Base-by-base conservation (phyloP, 1,139 yeast genomes). In the Zhuliangozyma blackwelliae region DNA sequence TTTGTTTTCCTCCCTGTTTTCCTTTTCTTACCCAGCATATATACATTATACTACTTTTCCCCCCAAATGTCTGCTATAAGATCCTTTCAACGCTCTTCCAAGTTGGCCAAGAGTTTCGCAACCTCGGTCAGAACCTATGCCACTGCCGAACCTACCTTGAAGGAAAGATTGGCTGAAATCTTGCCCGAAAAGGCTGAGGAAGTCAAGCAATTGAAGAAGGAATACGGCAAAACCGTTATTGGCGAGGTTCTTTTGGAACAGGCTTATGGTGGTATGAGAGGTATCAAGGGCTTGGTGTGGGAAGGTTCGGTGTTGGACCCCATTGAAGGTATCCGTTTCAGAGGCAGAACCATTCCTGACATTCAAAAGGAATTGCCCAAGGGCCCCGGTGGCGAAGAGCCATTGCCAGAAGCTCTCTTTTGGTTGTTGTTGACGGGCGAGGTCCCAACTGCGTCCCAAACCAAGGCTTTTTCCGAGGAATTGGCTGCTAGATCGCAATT, bases 221-320 rank as follows among this genome's bases (percentile, higher is more conserved):
- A 87, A 56, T 76, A 89, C 63, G 97, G 97, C 59, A 77, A 82
- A 64, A 82, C 94, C 57, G 92, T 77, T 44, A 88, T 94, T 56
- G 97, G 96, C 54, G 96, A 92, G 72, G 95, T 90, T 51, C 74
- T 82, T 49, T 77, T 92, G 51, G 96, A 88, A 69, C 97, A 92
- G 74, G 96, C 96, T 38, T 92, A 92, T 72, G 98, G 97, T 77
- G 98, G 98, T 79, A 88, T 87, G 96, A 83, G 97, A 72, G 97
- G 97, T 67, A 86, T 90, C 72, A 87, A 87, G 72, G 96, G 96
- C 59, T 77, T 92, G 55, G 97, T 92, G 45, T 92, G 97, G 97
- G 97, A 92, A 77, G 98, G 98, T 57, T 90, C 97, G 40, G 98
- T 92, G 40, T 77, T 92, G 65, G 98, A 92, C 70, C 95, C 98